Conservation (phyloP, 257 asterid genomes). For the Oldenlandia corymbosa region DNA sequence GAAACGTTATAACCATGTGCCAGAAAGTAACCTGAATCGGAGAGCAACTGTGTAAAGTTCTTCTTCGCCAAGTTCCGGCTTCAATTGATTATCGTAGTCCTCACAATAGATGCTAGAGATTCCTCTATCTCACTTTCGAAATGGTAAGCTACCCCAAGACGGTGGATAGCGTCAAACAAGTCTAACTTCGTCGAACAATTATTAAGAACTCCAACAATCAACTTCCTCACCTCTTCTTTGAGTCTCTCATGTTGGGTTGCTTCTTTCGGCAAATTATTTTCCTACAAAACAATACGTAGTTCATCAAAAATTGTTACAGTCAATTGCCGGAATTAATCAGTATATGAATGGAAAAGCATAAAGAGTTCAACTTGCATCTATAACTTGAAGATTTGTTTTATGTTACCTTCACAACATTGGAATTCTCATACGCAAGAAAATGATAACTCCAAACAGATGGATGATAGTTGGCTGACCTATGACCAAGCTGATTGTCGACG, state of each 20-base stretch:
- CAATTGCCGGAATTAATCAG: too few relatives aligned
- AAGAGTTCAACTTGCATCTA: too few relatives aligned
- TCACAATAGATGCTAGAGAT: background rate
- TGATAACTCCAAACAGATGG: slow-evolving; percentile 23
- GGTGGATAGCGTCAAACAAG: slow-evolving; percentile 13
- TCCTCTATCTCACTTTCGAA: slow-evolving; percentile 16
- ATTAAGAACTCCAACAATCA: background rate
- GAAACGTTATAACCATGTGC: slow-evolving; percentile 16
- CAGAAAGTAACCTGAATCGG: slow-evolving; percentile 20
- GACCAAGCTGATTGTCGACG: slow-evolving; percentile 7
- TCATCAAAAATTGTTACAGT: background rate
- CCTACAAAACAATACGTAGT: too few relatives aligned
- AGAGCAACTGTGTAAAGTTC: slow-evolving; percentile 13
- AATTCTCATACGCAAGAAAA: slow-evolving; percentile 12
- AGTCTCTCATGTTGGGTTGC: background rate
- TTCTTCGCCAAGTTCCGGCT: background rate
- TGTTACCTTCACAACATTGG: background rate
- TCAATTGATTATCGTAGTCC: background rate
- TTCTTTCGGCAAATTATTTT: background rate
- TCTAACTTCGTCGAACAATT: background rate
- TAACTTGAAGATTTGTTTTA: too few relatives aligned
- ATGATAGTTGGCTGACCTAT: slow-evolving; percentile 16
- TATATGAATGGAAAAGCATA: background rate
- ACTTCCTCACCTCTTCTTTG: slow-evolving; percentile 5
- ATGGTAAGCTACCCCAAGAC: slow-evolving; percentile 27